phyloP scores from a whole-genome alignment of 805 yeast species.

The Schwanniomyces yamadae region DNA sequence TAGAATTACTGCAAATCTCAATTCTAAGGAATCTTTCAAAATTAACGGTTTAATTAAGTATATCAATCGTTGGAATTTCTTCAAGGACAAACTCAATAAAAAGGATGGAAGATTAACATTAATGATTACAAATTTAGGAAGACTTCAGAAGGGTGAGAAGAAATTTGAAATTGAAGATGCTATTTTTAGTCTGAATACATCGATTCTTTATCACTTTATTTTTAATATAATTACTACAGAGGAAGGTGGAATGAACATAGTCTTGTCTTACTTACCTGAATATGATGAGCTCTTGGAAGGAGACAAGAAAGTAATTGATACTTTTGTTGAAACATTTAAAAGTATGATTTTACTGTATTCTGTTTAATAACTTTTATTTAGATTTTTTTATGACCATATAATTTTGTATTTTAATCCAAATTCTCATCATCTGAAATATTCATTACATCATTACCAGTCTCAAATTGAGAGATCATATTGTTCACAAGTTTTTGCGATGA shows the following conservation, averaged over 20 bases:
- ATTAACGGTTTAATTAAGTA: conserved; percentile 11
- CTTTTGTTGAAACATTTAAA: conserved; percentile 5
- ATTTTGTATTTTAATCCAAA: background rate
- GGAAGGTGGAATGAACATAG: conserved; percentile 17
- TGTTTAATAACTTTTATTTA: background rate
- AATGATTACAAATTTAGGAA: conserved; percentile 20
- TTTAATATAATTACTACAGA: conserved; percentile 13
- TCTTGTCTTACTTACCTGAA: conserved; percentile 12
- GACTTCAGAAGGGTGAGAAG: conserved; percentile 6
- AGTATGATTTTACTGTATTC: background rate
- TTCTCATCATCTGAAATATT: conserved; percentile 5
- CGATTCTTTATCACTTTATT: conserved; percentile 12
- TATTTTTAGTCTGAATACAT: conserved; percentile 19
- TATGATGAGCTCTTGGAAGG: conserved; percentile 8
- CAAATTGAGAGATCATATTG: conserved; percentile 5
- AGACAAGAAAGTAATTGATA: conserved; percentile 6
- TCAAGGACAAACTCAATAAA: conserved; percentile 9
- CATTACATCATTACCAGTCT: conserved; percentile 6
- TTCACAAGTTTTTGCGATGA: background rate
- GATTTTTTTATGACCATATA: too few relatives aligned
- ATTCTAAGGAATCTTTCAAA: conserved; percentile 9
- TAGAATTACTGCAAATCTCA: conserved; percentile 1
- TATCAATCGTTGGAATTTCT: conserved; percentile 9
- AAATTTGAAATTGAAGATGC: conserved; percentile 11
- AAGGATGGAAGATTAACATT: conserved; percentile 10